These are phyloP conservation scores for Lachnum nothofagi DNA, from an alignment of 2,329 filamentous ascomycete genomes.

Conservation along the genomic window DNA sequence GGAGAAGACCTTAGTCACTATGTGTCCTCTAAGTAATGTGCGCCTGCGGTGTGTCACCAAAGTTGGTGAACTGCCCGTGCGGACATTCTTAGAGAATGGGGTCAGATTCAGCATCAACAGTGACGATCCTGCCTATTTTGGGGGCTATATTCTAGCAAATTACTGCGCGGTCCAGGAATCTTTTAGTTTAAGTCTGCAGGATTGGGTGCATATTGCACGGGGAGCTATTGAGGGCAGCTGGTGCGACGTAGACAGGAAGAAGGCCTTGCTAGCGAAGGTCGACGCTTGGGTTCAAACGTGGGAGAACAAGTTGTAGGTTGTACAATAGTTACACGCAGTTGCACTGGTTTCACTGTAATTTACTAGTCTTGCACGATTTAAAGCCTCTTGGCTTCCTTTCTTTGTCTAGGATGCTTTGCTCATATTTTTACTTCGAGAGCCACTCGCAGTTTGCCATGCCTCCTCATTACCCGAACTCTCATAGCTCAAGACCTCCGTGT, in stretches of 20 bases:
- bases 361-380: no score
- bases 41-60: slow-evolving; percentile 43
- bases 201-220: slow-evolving; percentile 62
- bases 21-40: slow-evolving; percentile 72
- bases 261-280: slow-evolving; percentile 47
- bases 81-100: slow-evolving; percentile 39
- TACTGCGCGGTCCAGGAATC: slow-evolving; percentile 71
- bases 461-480: no score
- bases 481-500: no score
- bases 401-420: no score
- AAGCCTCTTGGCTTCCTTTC: no score
- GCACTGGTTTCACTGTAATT: not conserved
- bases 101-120: slow-evolving; percentile 45
- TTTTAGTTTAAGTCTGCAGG: slow-evolving; percentile 55
- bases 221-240: slow-evolving; percentile 64
- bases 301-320: slow-evolving; percentile 3
- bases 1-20: slow-evolving; percentile 57
- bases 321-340: not conserved
- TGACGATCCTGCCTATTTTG: slow-evolving; percentile 55
- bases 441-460: no score
- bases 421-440: no score
- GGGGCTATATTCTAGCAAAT: slow-evolving; percentile 69
- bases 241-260: slow-evolving; percentile 60
- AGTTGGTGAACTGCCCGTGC: slow-evolving; percentile 41
- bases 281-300: slow-evolving; percentile 33